Evolutionary conservation across 1,284 basidiomycete genomes (phyloP).

Genomic region (Ustilago nuda): DNA sequence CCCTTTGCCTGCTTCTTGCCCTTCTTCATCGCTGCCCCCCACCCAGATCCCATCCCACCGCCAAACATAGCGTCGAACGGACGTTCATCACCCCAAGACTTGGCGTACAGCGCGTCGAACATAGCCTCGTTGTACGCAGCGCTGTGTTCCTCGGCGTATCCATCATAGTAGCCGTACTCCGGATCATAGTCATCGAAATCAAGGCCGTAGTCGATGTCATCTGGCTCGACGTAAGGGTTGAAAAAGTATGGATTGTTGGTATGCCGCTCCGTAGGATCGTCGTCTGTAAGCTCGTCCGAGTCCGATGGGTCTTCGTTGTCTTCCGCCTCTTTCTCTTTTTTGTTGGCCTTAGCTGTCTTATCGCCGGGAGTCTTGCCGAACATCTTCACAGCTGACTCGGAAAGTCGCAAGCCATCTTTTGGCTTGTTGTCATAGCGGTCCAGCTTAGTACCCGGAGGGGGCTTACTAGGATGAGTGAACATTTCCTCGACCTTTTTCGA

Average conservation of each 20-base stretch:
- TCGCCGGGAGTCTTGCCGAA: background rate
- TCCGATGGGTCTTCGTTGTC: background rate
- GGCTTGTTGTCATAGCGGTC: background rate
- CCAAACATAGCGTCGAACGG: background rate
- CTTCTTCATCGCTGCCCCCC: background rate
- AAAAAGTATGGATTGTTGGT: background rate
- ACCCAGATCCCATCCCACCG: background rate
- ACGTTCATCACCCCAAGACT: background rate
- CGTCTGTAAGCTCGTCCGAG: background rate
- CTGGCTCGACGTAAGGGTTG: background rate
- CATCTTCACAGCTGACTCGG: background rate
- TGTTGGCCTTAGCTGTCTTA: background rate
- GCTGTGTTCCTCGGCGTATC: background rate
- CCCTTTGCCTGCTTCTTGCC: constrained; percentile 1
- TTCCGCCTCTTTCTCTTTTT: background rate
- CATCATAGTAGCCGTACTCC: constrained; percentile 3
- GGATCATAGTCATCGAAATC: background rate
- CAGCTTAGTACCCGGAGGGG: background rate
- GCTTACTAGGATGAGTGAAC: constrained; percentile 1
- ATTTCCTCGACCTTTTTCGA: background rate
- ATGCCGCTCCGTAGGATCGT: background rate
- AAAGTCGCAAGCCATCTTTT: background rate
- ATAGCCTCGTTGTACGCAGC: constrained; percentile 7
- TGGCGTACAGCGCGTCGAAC: constrained; percentile 5
- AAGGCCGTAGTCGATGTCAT: background rate